Evolutionary conservation across 2,329 filamentous ascomycete species (phyloP).

Genomic region (Madurella fahalii): DNA sequence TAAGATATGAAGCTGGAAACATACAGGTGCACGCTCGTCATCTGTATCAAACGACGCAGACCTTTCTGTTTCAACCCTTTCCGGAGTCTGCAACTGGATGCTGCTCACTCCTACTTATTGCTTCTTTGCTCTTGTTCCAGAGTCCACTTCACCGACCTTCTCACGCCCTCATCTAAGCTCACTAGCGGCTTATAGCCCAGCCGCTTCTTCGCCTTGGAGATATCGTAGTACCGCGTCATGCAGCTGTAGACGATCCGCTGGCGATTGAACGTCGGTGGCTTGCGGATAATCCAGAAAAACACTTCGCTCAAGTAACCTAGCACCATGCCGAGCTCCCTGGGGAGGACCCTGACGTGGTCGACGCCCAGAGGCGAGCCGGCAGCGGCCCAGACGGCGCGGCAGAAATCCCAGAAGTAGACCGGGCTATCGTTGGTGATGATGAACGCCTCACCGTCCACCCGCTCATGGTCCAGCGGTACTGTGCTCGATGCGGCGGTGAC

Average conservation of each 20-base stretch:
- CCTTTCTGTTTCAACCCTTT: background rate
- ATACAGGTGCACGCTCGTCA: background rate
- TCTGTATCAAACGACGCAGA: constrained; percentile 1
- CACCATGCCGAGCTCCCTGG: constrained; percentile 47
- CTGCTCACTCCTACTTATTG: background rate
- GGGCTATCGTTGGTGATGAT: constrained; percentile 88
- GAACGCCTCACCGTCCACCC: constrained; percentile 80
- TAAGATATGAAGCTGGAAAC: background rate
- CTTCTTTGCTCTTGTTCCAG: constrained; percentile 44
- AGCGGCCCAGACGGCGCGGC: constrained; percentile 69
- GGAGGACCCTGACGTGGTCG: constrained; percentile 52
- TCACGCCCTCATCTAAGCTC: constrained; percentile 60
- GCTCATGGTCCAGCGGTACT: constrained; percentile 65
- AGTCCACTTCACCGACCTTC: constrained; percentile 51
- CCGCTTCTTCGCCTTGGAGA: constrained; percentile 67
- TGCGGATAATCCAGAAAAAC: constrained; percentile 45
- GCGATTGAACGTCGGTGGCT: constrained; percentile 54
- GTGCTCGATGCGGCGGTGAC: constrained; percentile 52
- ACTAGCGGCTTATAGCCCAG: constrained; percentile 68
- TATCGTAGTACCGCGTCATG: constrained; percentile 76
- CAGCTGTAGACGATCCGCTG: constrained; percentile 62
- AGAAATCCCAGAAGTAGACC: constrained; percentile 88
- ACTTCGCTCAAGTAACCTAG: constrained; percentile 53
- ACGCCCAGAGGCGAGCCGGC: constrained; percentile 51
- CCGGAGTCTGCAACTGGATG: background rate